A percentile compares a stretch with the other conserved stretches of the same genome.
Evolutionary conservation across 345 rosid genomes (phyloP).

Genomic region (Aquilaria malaccensis): DNA sequence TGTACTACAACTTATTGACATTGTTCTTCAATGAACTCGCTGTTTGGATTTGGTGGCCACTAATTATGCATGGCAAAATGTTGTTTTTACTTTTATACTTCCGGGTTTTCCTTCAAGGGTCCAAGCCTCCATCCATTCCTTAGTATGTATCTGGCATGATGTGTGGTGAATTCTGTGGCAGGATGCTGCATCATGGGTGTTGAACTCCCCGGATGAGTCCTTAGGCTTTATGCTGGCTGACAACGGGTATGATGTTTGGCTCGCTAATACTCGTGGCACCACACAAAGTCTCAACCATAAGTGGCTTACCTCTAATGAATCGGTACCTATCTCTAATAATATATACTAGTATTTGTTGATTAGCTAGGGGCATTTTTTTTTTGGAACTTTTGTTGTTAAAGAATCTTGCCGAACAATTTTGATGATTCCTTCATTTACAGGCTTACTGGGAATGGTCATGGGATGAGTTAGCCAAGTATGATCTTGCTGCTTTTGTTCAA

Average conservation of each 20-base stretch:
- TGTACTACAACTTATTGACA: background rate
- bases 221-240: constrained; percentile 45
- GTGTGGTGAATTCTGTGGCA: constrained; percentile 9
- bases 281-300: constrained; percentile 27
- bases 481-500: constrained; percentile 38
- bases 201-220: constrained; percentile 31
- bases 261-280: constrained; percentile 47
- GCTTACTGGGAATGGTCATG: constrained; percentile 54
- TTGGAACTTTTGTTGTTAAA: too few relatives aligned
- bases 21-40: too few relatives aligned
- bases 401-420: background rate
- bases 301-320: constrained; percentile 23
- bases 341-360: background rate
- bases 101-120: too few relatives aligned
- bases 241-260: constrained; percentile 44
- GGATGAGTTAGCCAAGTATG: constrained; percentile 41
- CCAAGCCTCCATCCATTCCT: background rate
- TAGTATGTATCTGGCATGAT: background rate
- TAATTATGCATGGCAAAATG: too few relatives aligned
- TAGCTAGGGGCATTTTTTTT: background rate
- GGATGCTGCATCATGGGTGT: constrained; percentile 43
- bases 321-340: constrained; percentile 3
- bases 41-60: too few relatives aligned
- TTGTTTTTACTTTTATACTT: too few relatives aligned
- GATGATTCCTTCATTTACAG: background rate